Percentiles rank a stretch among this genome's conserved stretches.
Conservation (phyloP, 2,329 filamentous ascomycete genomes). For the Akanthomyces dipterigenus region DNA sequence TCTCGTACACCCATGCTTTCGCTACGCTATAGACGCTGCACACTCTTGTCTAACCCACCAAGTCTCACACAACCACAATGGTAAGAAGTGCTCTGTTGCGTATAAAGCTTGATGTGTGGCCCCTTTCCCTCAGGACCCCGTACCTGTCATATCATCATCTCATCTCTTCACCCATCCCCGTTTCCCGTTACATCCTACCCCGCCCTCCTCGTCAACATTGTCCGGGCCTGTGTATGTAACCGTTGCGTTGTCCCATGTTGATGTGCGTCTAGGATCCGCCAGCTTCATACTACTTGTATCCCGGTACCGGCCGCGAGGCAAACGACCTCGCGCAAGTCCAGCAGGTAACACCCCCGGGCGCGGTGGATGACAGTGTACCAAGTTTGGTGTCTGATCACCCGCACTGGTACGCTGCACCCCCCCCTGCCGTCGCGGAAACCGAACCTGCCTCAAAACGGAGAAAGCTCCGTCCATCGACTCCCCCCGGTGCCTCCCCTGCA, state of each 20-base stretch:
- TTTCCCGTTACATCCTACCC: not conserved
- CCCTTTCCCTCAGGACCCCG: not conserved
- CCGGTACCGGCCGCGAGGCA: not conserved
- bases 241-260: slow-evolving; percentile 1
- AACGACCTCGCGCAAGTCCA: not conserved
- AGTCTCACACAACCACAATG: slow-evolving; percentile 7
- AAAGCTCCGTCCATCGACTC: not conserved
- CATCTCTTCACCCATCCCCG: not conserved
- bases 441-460: not conserved
- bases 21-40: not conserved
- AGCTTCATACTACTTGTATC: not conserved
- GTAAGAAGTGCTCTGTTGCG: not conserved
- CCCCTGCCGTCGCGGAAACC: not conserved
- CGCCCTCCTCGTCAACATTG: not conserved
- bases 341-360: not conserved
- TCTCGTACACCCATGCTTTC: not conserved
- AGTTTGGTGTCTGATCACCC: not conserved
- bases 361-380: not conserved
- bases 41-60: slow-evolving; percentile 11
- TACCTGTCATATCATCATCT: not conserved
- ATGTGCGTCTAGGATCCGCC: slow-evolving; percentile 7
- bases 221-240: not conserved
- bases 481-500: not conserved
- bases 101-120: slow-evolving; percentile 8
- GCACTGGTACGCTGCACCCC: not conserved